Percentiles rank a stretch among this genome's conserved stretches.
Evolutionary conservation across 768 basidiomycete genomes (phyloP).

Genomic region (Tephrocybe sp.): DNA sequence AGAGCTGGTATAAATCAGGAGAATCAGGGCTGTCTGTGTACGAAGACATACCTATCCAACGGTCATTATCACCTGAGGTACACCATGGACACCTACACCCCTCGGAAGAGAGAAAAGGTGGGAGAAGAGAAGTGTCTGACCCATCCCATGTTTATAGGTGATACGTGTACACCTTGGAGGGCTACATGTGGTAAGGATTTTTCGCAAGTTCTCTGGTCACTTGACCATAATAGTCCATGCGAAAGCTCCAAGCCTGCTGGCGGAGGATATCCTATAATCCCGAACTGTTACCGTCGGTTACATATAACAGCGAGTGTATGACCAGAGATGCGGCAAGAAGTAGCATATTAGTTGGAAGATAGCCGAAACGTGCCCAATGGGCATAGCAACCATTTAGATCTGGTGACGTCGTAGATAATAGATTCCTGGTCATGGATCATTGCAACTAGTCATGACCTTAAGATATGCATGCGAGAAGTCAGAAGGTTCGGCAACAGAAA

Average conservation of each 20-base stretch:
- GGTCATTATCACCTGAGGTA: slow-evolving; percentile 9
- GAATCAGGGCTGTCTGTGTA: background rate
- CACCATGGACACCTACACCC: background rate
- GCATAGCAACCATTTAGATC: slow-evolving; percentile 9
- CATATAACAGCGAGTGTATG: background rate
- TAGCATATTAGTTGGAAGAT: background rate
- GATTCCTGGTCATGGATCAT: background rate
- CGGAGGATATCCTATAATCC: slow-evolving; percentile 1
- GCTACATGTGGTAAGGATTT: slow-evolving; percentile 29
- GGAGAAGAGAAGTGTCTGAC: background rate
- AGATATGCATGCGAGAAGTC: slow-evolving; percentile 4
- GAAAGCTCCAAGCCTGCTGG: slow-evolving; percentile 8
- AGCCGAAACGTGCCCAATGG: slow-evolving; percentile 9
- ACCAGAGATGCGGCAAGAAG: background rate
- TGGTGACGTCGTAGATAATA: slow-evolving; percentile 11
- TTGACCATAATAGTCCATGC: slow-evolving; percentile 28
- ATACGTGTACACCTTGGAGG: slow-evolving; percentile 28
- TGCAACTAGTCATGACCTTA: background rate
- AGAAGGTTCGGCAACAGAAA: slow-evolving; percentile 1
- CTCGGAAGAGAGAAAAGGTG: background rate
- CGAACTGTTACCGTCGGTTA: slow-evolving; percentile 10
- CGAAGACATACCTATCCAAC: slow-evolving; percentile 9
- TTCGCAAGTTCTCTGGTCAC: slow-evolving; percentile 25
- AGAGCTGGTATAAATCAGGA: background rate
- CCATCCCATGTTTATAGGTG: slow-evolving; percentile 19